Evolutionary conservation across 345 rosid genomes (phyloP).

Genomic region (Cochlearia excelsa): DNA sequence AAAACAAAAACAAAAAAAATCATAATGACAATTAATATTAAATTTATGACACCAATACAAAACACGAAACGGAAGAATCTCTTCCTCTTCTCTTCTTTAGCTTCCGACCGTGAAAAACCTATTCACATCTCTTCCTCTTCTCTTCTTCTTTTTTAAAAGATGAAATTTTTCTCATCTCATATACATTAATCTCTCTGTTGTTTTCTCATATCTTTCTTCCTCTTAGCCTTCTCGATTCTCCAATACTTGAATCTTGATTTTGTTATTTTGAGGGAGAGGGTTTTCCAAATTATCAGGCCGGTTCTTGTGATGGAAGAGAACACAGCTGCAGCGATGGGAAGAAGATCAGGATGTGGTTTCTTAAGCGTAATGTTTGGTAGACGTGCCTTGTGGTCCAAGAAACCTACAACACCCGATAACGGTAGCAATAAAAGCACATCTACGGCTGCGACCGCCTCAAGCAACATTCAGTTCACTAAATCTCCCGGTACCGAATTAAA

Average conservation of each 20-base stretch:
- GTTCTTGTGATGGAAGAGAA: constrained; percentile 37
- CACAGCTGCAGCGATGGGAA: constrained; percentile 44
- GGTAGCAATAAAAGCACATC: constrained; percentile 43
- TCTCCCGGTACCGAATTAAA: constrained; percentile 39
- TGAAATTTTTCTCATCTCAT: constrained; percentile 26
- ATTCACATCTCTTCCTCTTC: constrained; percentile 11
- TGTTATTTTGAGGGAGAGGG: constrained; percentile 3
- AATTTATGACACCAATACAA: constrained; percentile 33
- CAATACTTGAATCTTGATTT: not conserved
- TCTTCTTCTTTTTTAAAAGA: constrained; percentile 18
- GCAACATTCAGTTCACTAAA: constrained; percentile 38
- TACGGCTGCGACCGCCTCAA: constrained; percentile 39
- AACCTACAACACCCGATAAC: constrained; percentile 35
- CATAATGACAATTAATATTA: constrained; percentile 31
- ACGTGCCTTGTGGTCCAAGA: constrained; percentile 55
- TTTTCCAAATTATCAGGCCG: constrained; percentile 10
- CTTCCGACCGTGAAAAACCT: constrained; percentile 27
- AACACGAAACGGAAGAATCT: constrained; percentile 31
- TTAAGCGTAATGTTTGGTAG: constrained; percentile 61
- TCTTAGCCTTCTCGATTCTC: constrained; percentile 1
- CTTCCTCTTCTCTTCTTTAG: constrained; percentile 30
- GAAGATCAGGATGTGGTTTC: constrained; percentile 62
- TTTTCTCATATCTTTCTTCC: not conserved
- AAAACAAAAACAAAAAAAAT: not conserved
- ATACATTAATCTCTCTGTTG: constrained; percentile 14